Evolutionary conservation across 2,329 filamentous ascomycete species (phyloP).

Genomic region (Fusarium algeriense): DNA sequence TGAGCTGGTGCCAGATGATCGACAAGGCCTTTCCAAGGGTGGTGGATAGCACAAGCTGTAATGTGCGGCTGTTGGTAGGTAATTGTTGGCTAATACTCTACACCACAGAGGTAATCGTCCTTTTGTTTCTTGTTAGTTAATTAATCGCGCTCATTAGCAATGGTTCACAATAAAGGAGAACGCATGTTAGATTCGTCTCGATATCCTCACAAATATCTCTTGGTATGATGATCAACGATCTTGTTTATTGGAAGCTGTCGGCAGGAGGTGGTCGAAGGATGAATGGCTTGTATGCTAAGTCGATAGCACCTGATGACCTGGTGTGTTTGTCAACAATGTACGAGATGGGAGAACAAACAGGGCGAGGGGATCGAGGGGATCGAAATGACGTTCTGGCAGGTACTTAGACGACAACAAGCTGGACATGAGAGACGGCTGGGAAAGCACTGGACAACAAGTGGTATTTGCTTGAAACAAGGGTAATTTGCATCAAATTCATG

Average conservation of each 20-base stretch:
- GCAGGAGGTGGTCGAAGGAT: conserved; percentile 1
- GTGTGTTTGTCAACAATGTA: conserved; percentile 10
- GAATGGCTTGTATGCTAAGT: conserved; percentile 3
- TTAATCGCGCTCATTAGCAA: neutral
- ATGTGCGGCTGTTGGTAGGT: conserved; percentile 33
- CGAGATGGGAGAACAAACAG: neutral
- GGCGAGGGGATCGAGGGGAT: neutral
- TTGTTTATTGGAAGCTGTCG: conserved; percentile 16
- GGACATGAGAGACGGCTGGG: neutral
- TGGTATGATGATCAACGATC: conserved; percentile 15
- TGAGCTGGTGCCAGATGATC: conserved; percentile 32
- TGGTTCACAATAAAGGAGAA: conserved; percentile 4
- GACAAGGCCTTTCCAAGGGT: conserved; percentile 35
- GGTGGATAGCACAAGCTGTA: conserved; percentile 26
- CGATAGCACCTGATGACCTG: conserved; percentile 4
- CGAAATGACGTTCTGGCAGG: conserved; percentile 21
- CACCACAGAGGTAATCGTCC: conserved; percentile 12
- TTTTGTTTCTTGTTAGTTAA: conserved; percentile 3
- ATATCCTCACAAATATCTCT: neutral
- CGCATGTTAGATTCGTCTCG: conserved; percentile 8
- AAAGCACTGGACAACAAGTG: conserved; percentile 19
- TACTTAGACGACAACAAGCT: neutral
- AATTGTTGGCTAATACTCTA: conserved; percentile 9
- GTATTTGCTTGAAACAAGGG: conserved; percentile 1
- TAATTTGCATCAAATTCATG: neutral